Percentiles rank a stretch among this genome's conserved stretches.
These are phyloP conservation scores for Hanseniaspora uvarum DNA, from an alignment of 1,139 yeast genomes.

Conservation along the genomic window DNA sequence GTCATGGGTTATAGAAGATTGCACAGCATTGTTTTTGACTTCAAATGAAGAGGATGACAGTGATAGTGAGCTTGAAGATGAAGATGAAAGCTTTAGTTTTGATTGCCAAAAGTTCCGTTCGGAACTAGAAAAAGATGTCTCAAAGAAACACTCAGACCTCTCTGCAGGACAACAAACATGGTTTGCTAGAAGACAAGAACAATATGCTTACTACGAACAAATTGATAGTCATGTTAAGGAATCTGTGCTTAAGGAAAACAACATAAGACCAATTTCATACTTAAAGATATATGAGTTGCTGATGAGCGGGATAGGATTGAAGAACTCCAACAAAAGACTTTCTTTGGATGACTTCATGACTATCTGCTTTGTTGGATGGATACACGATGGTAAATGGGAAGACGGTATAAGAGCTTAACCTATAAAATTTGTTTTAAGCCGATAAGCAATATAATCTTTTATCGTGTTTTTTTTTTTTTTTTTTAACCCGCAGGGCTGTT, in stretches of 20 bases:
- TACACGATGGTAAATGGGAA: conserved; percentile 17
- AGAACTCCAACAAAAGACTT: neutral
- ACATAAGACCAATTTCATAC: conserved; percentile 8
- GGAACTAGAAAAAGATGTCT: neutral
- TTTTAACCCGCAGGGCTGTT: neutral
- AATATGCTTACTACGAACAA: conserved; percentile 2
- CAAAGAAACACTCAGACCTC: neutral
- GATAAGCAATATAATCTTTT: no score
- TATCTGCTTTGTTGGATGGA: conserved; percentile 13
- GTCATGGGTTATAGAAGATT: conserved; percentile 13
- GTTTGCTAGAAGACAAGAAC: conserved; percentile 14
- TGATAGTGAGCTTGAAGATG: neutral
- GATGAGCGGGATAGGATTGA: conserved; percentile 2
- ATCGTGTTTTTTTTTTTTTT: no score
- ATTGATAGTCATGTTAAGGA: neutral
- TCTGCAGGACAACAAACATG: conserved; percentile 12
- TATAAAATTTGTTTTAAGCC: neutral
- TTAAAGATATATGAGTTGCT: conserved; percentile 12
- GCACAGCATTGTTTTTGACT: neutral
- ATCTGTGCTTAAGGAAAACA: neutral
- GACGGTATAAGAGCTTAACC: conserved; percentile 11
- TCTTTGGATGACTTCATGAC: conserved; percentile 11
- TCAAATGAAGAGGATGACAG: neutral
- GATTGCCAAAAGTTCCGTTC: neutral
- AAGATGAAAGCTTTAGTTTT: neutral